Evolutionary conservation across 768 basidiomycete genomes (phyloP).

Genomic region (Boletus sp.): DNA sequence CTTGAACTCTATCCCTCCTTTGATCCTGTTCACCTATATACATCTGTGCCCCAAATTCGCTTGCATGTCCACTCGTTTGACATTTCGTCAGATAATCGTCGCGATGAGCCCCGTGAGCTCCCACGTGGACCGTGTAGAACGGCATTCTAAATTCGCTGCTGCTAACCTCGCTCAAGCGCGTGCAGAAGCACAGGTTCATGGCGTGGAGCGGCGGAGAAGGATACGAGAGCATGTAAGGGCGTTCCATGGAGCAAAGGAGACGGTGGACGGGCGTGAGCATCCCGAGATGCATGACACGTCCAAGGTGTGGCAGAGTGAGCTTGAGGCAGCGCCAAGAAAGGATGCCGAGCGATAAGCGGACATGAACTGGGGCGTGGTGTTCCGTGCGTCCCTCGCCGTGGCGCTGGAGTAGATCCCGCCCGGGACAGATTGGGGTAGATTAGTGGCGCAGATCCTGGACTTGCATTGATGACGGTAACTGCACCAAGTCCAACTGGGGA

Average conservation of each 20-base stretch:
- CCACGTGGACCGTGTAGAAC: constrained; percentile 36
- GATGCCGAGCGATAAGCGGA: neutral
- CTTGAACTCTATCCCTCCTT: neutral
- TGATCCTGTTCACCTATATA: neutral
- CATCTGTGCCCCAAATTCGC: neutral
- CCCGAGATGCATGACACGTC: neutral
- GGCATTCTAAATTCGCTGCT: constrained; percentile 48
- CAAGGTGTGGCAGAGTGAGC: neutral
- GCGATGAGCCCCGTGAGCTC: constrained; percentile 12
- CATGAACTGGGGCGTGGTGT: neutral
- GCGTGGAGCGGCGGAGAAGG: constrained; percentile 49
- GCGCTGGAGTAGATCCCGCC: neutral
- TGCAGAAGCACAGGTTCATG: constrained; percentile 51
- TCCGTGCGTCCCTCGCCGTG: neutral
- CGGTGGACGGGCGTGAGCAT: neutral
- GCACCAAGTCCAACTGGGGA: neutral
- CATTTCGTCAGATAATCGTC: constrained; percentile 2
- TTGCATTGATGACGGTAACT: neutral
- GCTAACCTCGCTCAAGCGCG: constrained; percentile 59
- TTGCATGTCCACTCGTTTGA: neutral
- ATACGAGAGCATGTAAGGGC: constrained; percentile 47
- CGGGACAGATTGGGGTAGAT: neutral
- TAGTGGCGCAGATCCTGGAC: neutral
- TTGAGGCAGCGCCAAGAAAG: neutral
- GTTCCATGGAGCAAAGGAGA: constrained; percentile 16